Evolutionary conservation across 2,329 filamentous ascomycete species (phyloP).

Genomic region (Diaporthe australafricana): DNA sequence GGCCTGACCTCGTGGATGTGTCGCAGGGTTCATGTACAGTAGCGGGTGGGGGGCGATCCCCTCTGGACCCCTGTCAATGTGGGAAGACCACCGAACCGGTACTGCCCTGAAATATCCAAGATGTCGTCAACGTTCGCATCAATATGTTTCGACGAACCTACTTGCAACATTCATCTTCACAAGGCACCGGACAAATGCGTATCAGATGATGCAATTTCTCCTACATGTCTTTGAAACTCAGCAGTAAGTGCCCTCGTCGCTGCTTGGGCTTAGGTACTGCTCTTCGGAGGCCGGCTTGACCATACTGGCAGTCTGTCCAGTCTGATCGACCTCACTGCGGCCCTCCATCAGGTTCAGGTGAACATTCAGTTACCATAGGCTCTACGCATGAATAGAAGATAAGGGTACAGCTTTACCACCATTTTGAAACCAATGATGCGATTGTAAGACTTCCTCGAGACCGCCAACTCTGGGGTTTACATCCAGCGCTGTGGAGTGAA

Average conservation of each 20-base stretch:
- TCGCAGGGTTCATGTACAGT: constrained; percentile 1
- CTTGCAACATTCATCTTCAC: not conserved
- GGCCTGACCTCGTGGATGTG: constrained; percentile 22
- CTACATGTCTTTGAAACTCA: no score
- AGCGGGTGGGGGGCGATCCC: constrained; percentile 4
- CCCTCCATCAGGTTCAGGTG: no score
- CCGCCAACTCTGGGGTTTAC: not conserved
- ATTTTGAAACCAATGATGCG: not conserved
- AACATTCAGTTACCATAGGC: not conserved
- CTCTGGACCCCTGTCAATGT: constrained; percentile 4
- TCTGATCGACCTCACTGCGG: no score
- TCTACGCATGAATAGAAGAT: not conserved
- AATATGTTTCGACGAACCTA: no score
- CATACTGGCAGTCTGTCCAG: no score
- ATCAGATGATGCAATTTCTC: no score
- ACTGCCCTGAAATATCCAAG: not conserved
- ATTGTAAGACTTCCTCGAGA: not conserved
- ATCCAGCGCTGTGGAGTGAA: not conserved
- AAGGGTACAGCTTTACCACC: not conserved
- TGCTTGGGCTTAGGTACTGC: no score
- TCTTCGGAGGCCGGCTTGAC: no score
- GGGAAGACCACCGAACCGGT: not conserved
- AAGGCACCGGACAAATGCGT: not conserved
- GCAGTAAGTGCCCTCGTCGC: no score
- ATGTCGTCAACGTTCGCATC: not conserved